Base-by-base conservation (phyloP, 495 filamentous ascomycete species). In the Hypoxylon trugodes region DNA sequence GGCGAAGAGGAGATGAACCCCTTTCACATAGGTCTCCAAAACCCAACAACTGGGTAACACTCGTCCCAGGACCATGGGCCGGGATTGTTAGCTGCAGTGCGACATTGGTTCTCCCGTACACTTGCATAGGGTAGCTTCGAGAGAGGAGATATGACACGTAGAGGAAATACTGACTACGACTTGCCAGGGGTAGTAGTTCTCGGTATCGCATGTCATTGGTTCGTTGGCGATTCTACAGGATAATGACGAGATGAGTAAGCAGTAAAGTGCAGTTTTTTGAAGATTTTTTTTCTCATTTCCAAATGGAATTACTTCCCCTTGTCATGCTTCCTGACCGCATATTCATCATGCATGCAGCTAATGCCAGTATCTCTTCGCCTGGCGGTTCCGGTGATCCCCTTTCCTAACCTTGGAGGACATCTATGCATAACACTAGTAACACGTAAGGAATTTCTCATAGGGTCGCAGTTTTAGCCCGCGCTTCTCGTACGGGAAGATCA, bases 61-160 rank as follows among this genome's bases (percentile, higher is more conserved):
- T 26, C 35, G 42, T 45, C 41, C 53, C 41, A 24, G 32, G 21
- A 4, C 53, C 53, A 57, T 38, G 41, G 41, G 13, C 41, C 37
- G 41, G 53, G 53, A 16, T 47, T 13, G 13, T 47, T 47, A 21
- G 19, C 53, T 57, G 53, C 53, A 57, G 53, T 57, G 52, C 38
- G 53, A 47, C 53, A 47, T 47, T 46, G 26, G 13, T 46, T 42
- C 24, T 19, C 24, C 30, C 21, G n/a, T 32, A 38, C 22, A 15
- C 26, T 25, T 24, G 42, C 41, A 57, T 46, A 45, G 19, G 6
- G 18, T 38, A 43, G 9, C 28, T 28, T 25, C 30, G 38, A 40
- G 6, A 36, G 30, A 45, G 51, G 51, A 26, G 26, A 28, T 18
- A 16, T 26, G 37, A 26, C 47, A 21, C n/a, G 47, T 26, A 26